A percentile compares a stretch with the other conserved stretches of the same genome.
phyloP scores from a whole-genome alignment of 2,329 filamentous ascomycete species.

The Chaetomium olivaceum region DNA sequence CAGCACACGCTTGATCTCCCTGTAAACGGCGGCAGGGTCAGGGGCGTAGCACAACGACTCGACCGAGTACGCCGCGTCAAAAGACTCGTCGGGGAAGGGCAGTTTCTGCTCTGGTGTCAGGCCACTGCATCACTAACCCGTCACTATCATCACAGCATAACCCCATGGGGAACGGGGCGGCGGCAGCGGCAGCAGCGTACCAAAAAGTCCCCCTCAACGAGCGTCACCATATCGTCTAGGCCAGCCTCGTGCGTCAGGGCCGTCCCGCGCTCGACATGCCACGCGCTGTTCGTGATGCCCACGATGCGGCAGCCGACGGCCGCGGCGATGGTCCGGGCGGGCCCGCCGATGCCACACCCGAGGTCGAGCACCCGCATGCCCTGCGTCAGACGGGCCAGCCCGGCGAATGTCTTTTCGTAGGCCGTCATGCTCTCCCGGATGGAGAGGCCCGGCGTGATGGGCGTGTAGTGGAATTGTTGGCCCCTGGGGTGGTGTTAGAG shows the following conservation, averaged over 20 bases:
- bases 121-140: background rate
- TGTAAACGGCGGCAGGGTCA: constrained; percentile 70
- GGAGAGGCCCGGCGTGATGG: constrained; percentile 68
- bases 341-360: constrained; percentile 75
- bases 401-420: constrained; percentile 76
- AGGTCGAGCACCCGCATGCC: constrained; percentile 72
- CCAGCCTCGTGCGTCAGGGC: constrained; percentile 67
- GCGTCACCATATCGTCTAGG: constrained; percentile 63
- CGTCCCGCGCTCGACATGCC: constrained; percentile 73
- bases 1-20: constrained; percentile 70
- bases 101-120: constrained; percentile 57
- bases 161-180: too few species aligned
- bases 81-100: constrained; percentile 69
- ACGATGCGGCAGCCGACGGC: constrained; percentile 69
- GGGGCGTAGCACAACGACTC: constrained; percentile 77
- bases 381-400: constrained; percentile 66
- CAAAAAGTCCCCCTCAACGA: constrained; percentile 78
- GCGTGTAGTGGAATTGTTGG: constrained; percentile 76
- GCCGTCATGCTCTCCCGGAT: constrained; percentile 73
- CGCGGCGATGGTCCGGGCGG: constrained; percentile 72
- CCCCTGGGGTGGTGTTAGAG: constrained; percentile 47
- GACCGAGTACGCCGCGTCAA: constrained; percentile 77
- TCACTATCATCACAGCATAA: too few species aligned
- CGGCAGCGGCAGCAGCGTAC: too few species aligned
- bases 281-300: constrained; percentile 79